Conservation (phyloP, 2,329 filamentous ascomycete genomes). For the Zalaria sp. region DNA sequence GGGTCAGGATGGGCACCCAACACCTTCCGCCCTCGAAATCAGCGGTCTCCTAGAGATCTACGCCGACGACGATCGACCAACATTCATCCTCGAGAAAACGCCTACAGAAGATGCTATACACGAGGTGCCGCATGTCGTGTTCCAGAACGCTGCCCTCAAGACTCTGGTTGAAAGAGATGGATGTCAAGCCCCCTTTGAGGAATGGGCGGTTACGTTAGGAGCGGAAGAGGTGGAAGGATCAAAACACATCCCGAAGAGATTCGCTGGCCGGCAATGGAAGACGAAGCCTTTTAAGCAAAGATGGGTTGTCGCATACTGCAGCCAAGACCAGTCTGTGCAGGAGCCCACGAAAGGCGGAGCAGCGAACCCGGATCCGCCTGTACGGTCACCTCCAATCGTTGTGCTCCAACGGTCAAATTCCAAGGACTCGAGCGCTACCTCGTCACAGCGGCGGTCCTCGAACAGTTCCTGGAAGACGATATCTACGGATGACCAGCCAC, state of each 20-base stretch:
- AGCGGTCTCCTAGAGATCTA: slow-evolving; percentile 3
- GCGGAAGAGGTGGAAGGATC: background rate
- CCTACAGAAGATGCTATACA: background rate
- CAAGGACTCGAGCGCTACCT: too few relatives aligned
- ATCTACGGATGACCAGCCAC: too few relatives aligned
- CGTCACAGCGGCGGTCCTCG: too few relatives aligned
- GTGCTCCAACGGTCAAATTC: too few relatives aligned
- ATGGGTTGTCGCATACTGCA: slow-evolving; percentile 5
- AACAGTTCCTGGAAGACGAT: too few relatives aligned
- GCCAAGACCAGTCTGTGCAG: background rate
- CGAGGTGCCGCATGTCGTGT: background rate
- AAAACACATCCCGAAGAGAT: background rate
- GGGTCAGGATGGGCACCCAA: too few relatives aligned
- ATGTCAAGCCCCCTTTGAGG: background rate
- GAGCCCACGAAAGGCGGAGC: too few relatives aligned
- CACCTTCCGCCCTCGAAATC: too few relatives aligned
- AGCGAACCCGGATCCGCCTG: too few relatives aligned
- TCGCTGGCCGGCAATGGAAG: slow-evolving; percentile 2
- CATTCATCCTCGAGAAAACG: slow-evolving; percentile 2
- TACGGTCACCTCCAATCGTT: too few relatives aligned
- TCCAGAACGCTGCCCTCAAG: slow-evolving; percentile 1
- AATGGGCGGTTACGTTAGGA: background rate
- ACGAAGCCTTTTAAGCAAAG: background rate
- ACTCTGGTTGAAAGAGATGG: background rate
- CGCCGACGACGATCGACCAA: slow-evolving; percentile 4